A percentile compares a stretch with the other conserved stretches of the same genome.
phyloP scores from a whole-genome alignment of 805 yeast genomes.

The Saturnispora sanitii region DNA sequence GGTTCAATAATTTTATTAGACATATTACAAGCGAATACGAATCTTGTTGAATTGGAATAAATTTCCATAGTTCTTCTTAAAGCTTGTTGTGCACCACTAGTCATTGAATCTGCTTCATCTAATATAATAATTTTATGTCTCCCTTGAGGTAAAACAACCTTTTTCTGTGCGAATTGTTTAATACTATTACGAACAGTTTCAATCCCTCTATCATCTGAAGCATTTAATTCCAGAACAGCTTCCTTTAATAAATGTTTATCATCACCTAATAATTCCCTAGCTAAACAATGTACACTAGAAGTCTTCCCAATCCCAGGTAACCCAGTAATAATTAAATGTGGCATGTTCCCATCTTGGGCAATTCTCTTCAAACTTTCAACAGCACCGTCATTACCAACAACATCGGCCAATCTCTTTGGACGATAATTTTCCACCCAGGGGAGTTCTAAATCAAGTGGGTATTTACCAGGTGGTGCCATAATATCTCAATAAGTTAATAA shows the following conservation, averaged over 20 bases:
- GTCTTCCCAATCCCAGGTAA: constrained; percentile 97
- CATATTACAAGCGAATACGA: constrained; percentile 98
- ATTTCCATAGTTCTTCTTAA: constrained; percentile 92
- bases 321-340: constrained; percentile 92
- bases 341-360: constrained; percentile 91
- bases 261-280: constrained; percentile 70
- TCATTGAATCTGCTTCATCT: constrained; percentile 98
- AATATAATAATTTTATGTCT: constrained; percentile 86
- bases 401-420: constrained; percentile 67
- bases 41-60: constrained; percentile 89
- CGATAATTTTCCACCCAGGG: constrained; percentile 89
- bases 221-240: constrained; percentile 89
- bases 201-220: constrained; percentile 95
- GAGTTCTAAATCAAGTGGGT: constrained; percentile 26
- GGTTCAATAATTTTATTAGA: constrained; percentile 94
- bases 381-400: constrained; percentile 91
- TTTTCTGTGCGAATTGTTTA: constrained; percentile 93
- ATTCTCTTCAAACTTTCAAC: constrained; percentile 74
- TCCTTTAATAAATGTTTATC: constrained; percentile 34
- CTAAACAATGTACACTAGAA: constrained; percentile 85
- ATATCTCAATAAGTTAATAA: too few species aligned
- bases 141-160: constrained; percentile 77
- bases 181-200: constrained; percentile 91
- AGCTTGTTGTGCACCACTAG: constrained; percentile 93
- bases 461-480: constrained; percentile 7